A percentile compares a stretch with the other conserved stretches of the same genome.
Evolutionary conservation across 306 rosid genomes (phyloP).

Genomic region (Purshia tridentata): DNA sequence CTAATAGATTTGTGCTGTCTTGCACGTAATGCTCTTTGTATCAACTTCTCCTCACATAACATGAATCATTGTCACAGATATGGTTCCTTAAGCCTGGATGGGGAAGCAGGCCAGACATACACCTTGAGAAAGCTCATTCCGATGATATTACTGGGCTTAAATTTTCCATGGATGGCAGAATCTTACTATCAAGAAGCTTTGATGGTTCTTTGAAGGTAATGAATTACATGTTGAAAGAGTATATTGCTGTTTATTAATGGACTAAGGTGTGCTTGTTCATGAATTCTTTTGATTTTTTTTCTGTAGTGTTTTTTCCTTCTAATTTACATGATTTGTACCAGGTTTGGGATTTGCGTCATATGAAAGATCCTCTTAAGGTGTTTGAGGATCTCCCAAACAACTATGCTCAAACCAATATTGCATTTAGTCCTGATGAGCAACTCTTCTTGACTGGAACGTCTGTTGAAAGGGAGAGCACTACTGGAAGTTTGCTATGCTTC

Average conservation of each 20-base stretch:
- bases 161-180: slow-evolving; percentile 77
- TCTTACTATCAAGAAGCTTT: slow-evolving; percentile 77
- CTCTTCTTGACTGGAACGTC: slow-evolving; percentile 93
- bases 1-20: neutral
- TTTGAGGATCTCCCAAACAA: slow-evolving; percentile 82
- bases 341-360: slow-evolving; percentile 97
- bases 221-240: slow-evolving; percentile 24
- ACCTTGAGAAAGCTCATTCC: slow-evolving; percentile 62
- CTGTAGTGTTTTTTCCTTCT: slow-evolving; percentile 16
- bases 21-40: slow-evolving; percentile 8
- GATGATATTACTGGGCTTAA: slow-evolving; percentile 73
- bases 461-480: slow-evolving; percentile 72
- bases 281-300: neutral
- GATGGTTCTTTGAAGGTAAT: slow-evolving; percentile 83
- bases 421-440: slow-evolving; percentile 89
- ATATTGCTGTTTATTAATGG: slow-evolving; percentile 13
- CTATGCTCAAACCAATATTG: slow-evolving; percentile 85
- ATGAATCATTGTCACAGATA: slow-evolving; percentile 46
- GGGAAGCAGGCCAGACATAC: slow-evolving; percentile 93
- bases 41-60: slow-evolving; percentile 20
- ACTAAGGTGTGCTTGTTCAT: neutral
- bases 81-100: slow-evolving; percentile 94
- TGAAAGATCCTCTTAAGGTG: slow-evolving; percentile 65
- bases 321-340: slow-evolving; percentile 30
- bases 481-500: slow-evolving; percentile 86